A percentile compares a stretch with the other conserved stretches of the same genome.
Conservation (phyloP, 2,329 filamentous ascomycete species). For the Mycogone perniciosa region DNA sequence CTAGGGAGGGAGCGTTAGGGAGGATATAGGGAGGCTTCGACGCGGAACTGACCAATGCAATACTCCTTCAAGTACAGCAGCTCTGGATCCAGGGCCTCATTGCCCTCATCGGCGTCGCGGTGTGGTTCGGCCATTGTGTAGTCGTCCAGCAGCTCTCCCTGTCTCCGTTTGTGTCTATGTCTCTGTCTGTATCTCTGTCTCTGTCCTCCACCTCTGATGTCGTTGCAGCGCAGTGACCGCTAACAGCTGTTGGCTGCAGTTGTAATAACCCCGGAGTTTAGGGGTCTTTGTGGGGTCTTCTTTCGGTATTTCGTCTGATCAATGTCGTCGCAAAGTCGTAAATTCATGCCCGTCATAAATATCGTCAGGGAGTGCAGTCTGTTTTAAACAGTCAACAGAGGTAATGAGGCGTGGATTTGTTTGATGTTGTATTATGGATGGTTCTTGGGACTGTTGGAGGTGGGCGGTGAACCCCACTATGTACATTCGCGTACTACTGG, state of each 20-base stretch:
- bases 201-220: background rate
- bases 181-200: background rate
- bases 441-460: slow-evolving; percentile 6
- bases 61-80: slow-evolving; percentile 88
- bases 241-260: no score
- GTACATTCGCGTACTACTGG: background rate
- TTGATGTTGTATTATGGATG: background rate
- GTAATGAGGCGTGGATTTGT: no score
- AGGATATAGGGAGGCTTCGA: background rate
- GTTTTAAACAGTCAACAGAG: no score
- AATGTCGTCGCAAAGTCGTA: no score
- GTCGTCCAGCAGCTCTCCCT: background rate
- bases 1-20: slow-evolving; percentile 39
- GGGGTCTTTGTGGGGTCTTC: no score
- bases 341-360: no score
- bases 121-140: slow-evolving; percentile 43
- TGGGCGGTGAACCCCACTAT: slow-evolving; percentile 18
- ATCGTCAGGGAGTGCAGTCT: no score
- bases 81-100: slow-evolving; percentile 69
- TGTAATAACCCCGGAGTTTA: no score
- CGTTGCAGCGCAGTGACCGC: background rate
- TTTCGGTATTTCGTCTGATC: no score
- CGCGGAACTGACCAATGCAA: slow-evolving; percentile 61
- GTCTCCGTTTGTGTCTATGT: background rate
- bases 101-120: slow-evolving; percentile 39